Percentiles rank a stretch among this genome's conserved stretches.
Conservation (phyloP, 306 rosid species). For the Vigna unguiculata region DNA sequence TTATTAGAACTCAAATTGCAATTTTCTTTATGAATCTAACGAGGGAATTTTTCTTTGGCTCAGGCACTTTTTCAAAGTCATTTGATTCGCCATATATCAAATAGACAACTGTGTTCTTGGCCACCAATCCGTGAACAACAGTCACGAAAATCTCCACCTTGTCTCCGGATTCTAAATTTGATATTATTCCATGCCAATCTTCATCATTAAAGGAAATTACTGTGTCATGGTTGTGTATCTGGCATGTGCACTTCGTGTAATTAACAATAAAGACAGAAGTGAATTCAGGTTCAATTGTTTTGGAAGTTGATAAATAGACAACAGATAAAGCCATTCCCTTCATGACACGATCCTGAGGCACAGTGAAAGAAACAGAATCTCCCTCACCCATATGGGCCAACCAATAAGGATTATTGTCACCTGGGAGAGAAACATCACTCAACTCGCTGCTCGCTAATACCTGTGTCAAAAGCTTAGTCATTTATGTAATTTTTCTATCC, state of each 20-base stretch:
- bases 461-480: neutral
- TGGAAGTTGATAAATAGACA: constrained; percentile 18
- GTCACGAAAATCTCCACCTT: neutral
- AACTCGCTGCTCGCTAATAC: neutral
- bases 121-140: neutral
- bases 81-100: neutral
- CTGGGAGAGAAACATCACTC: no score
- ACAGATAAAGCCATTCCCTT: constrained; percentile 40
- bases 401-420: constrained; percentile 4
- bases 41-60: no score
- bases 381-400: constrained; percentile 8
- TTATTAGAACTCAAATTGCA: no score
- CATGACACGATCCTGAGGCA: neutral
- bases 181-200: neutral
- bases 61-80: neutral
- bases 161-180: neutral
- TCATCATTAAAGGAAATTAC: neutral
- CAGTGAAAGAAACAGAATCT: neutral
- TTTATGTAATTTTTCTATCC: neutral
- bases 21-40: no score
- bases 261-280: constrained; percentile 3
- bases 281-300: constrained; percentile 1
- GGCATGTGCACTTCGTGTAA: constrained; percentile 31
- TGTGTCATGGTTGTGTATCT: constrained; percentile 2
- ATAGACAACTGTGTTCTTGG: neutral